These are phyloP conservation scores for Panicum hallii DNA, from an alignment of 202 grass and related monocot species.

Conservation along the genomic window DNA sequence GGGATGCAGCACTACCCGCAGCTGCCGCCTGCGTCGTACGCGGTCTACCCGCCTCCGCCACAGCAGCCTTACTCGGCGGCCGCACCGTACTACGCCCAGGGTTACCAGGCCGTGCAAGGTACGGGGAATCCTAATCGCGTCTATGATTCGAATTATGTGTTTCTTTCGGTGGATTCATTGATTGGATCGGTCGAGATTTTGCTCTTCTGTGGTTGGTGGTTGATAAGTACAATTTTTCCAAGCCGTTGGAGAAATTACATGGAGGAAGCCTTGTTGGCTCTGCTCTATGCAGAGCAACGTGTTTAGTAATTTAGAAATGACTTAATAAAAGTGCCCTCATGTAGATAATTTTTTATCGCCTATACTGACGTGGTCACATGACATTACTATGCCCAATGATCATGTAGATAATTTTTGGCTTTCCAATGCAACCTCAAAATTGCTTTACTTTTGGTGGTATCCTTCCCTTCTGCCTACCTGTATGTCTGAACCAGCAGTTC, in stretches of 20 bases:
- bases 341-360: background rate
- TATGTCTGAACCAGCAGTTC: background rate
- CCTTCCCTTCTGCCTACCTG: background rate
- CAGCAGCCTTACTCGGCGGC: conserved; percentile 49
- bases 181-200: background rate
- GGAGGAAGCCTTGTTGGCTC: background rate
- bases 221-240: conserved; percentile 6
- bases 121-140: background rate
- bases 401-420: background rate
- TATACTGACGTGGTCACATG: background rate
- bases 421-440: background rate
- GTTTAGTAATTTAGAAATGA: background rate
- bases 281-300: background rate
- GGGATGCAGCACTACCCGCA: conserved; percentile 44
- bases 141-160: background rate
- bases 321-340: background rate
- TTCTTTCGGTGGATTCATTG: background rate
- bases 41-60: conserved; percentile 50
- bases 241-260: background rate
- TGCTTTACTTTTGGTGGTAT: background rate
- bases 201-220: background rate
- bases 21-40: conserved; percentile 27
- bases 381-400: background rate
- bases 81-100: conserved; percentile 62
- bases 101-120: conserved; percentile 70